A percentile compares a stretch with the other conserved stretches of the same genome.
phyloP scores from a whole-genome alignment of 169 alveolate genomes.

The Plasmodium fragile region DNA sequence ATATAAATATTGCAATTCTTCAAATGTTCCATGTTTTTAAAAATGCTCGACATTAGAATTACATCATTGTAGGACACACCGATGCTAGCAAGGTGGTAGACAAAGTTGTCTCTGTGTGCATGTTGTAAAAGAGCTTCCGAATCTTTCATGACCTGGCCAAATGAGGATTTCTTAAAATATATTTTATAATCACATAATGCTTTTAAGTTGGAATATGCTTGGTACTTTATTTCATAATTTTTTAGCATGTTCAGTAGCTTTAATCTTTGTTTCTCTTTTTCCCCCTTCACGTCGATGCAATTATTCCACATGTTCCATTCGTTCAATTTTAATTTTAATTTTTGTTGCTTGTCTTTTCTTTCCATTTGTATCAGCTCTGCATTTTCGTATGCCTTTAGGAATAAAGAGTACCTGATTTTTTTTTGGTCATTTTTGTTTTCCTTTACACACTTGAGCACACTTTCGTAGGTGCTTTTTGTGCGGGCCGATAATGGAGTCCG shows the following conservation, averaged over 20 bases:
- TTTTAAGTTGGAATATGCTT: conserved; percentile 27
- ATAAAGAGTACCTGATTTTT: conserved; percentile 19
- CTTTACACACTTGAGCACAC: conserved; percentile 20
- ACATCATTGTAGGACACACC: conserved; percentile 67
- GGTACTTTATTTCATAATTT: conserved; percentile 49
- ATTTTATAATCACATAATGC: conserved; percentile 43
- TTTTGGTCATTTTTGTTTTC: conserved; percentile 38
- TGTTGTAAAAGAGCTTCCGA: not conserved
- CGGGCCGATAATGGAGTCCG: not conserved
- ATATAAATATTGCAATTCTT: conserved; percentile 39
- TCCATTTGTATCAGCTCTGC: conserved; percentile 50
- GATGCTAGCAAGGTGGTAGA: conserved; percentile 34
- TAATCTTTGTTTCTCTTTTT: conserved; percentile 34
- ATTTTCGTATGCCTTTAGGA: conserved; percentile 60
- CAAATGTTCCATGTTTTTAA: conserved; percentile 43
- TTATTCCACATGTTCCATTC: not conserved
- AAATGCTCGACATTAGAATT: conserved; percentile 45
- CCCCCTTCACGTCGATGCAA: conserved; percentile 13
- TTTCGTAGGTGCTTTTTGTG: conserved; percentile 15
- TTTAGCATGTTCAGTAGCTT: conserved; percentile 38
- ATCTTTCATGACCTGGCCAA: not conserved
- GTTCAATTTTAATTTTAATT: not conserved
- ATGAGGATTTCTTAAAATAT: not conserved
- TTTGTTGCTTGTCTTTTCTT: conserved; percentile 25
- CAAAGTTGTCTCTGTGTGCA: conserved; percentile 24